Evolutionary conservation across 164 flowering plant species (phyloP), one percentile per base, ranked within the genome.

Genomic region (Stephania cephalantha): DNA sequence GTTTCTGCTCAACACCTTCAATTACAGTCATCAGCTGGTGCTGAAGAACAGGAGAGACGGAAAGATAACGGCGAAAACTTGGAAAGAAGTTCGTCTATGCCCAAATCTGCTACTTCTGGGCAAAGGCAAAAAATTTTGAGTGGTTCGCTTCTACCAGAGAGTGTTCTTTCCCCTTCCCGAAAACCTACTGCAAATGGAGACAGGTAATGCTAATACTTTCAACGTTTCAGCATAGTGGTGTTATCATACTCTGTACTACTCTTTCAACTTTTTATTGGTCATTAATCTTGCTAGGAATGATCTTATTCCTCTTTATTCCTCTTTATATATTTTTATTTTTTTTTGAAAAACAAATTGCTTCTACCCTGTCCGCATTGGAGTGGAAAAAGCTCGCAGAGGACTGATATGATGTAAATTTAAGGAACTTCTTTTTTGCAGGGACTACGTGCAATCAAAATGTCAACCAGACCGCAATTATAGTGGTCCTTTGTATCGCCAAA

Each of bases 131-230:
- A 74, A 20, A 77, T 79, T 71, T 81, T 81, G 46, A 91, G 97
- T 82, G 93, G 94, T 82, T 85, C 97, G 65, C 79, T 88, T 75
- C 44, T 87, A 73, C 90, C 85, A n/a, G 94, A 90, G 30, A 88
- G 84, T 79, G 79, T 81, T 70, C 72, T 81, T 75, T 86, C 94
- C 72, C 72, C 81, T 69, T 79, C 85, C 11, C 87, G 84, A 80
- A 87, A 81, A 77, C 61, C 72, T 67, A 68, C 55, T 73, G 85
- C 78, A n/a, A 89, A 88, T 77, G 88, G 80, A 72, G 92, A 88
- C 78, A 90, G 93, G 98, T 92, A 80, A 67, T 31, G 7, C 67
- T 70, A 29, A 64, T 71, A 71, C 46, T 31, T 66, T 42, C 9
- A 0, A 1, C 15, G 42, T 13, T 30, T 61, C 29, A 6, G 31